These are phyloP conservation scores for Mortierella sp. DNA, from an alignment of 371 early-diverging fungal species.

Conservation along the genomic window DNA sequence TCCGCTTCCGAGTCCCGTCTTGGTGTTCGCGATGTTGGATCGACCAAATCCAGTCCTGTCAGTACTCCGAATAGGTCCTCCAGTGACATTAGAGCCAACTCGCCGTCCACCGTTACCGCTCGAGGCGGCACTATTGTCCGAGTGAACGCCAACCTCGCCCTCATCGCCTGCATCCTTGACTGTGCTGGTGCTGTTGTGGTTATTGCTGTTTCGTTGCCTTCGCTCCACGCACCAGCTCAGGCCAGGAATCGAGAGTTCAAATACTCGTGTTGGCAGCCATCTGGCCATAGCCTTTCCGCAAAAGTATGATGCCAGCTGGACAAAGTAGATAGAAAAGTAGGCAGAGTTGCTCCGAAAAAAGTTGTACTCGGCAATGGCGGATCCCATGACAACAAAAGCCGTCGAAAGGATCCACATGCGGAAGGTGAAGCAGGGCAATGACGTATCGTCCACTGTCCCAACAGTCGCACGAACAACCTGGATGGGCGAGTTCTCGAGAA, in stretches of 20 bases:
- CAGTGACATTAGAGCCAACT: neutral
- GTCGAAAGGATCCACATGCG: constrained; percentile 75
- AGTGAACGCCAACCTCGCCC: constrained; percentile 9
- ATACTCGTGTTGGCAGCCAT: constrained; percentile 40
- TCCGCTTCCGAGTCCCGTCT: neutral
- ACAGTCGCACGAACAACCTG: constrained; percentile 79
- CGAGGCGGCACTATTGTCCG: constrained; percentile 6
- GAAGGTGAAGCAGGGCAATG: constrained; percentile 72
- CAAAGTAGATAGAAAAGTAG: constrained; percentile 59
- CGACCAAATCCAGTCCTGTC: constrained; percentile 11
- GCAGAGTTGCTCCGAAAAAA: constrained; percentile 59
- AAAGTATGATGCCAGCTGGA: constrained; percentile 57
- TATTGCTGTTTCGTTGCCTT: neutral
- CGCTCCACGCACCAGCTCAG: constrained; percentile 7
- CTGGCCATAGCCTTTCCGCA: constrained; percentile 58
- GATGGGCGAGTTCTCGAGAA: constrained; percentile 76
- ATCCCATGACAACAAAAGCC: constrained; percentile 72
- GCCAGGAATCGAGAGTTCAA: constrained; percentile 34
- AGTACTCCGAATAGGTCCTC: constrained; percentile 22
- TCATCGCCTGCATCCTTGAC: neutral
- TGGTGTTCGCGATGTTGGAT: constrained; percentile 12
- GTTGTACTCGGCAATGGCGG: constrained; percentile 66
- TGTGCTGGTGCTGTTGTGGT: neutral
- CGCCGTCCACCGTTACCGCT: constrained; percentile 18
- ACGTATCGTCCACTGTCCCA: constrained; percentile 68